Conservation (phyloP, 2,329 filamentous ascomycete genomes). For the Cryphonectria radicalis region DNA sequence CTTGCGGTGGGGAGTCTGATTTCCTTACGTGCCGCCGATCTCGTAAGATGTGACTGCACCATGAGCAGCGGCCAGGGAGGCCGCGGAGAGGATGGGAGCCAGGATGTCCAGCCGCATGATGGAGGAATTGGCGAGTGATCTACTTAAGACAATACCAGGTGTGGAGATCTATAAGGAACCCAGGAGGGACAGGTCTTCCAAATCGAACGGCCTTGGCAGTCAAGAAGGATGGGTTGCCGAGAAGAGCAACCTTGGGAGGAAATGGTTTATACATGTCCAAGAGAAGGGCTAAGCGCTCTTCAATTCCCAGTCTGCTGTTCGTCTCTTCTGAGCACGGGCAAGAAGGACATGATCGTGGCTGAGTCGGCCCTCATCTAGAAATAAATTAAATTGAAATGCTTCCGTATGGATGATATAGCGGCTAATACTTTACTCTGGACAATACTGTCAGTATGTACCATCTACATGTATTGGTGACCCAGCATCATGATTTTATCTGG, state of each 20-base stretch:
- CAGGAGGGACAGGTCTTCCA: not conserved
- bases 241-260: not conserved
- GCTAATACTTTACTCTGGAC: not conserved
- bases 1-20: no score
- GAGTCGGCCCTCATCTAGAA: not conserved
- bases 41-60: conserved; percentile 52
- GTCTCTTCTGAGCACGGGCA: not conserved
- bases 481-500: not conserved
- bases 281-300: not conserved
- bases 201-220: not conserved
- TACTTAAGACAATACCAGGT: not conserved
- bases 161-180: not conserved
- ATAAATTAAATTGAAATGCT: not conserved
- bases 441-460: no score
- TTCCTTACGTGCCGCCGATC: conserved; percentile 42
- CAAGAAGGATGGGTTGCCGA: not conserved
- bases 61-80: conserved; percentile 41
- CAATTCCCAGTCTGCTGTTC: no score
- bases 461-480: not conserved
- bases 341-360: not conserved
- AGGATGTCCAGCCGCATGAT: conserved; percentile 30
- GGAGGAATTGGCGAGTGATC: no score
- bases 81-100: conserved; percentile 28
- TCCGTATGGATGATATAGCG: not conserved
- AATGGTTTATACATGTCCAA: not conserved